Percentiles rank a stretch among this genome's conserved stretches.
Conservation (phyloP, 352 stramenopile species). For the Globisporangium heterothallicum region DNA sequence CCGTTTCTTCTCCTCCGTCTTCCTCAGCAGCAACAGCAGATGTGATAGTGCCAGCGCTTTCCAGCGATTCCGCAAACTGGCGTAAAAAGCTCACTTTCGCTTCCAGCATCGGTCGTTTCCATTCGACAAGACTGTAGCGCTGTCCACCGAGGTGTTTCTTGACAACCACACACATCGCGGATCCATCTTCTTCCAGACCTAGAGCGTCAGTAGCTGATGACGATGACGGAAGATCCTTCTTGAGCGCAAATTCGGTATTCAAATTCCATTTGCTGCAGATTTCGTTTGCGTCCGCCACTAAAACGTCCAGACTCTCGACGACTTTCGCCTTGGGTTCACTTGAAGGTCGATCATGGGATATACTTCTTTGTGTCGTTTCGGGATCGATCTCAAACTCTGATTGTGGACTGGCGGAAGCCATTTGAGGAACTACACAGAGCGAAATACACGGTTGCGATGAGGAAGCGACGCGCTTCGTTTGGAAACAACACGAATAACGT, state of each 20-base stretch:
- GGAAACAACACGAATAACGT: slow-evolving; percentile 8
- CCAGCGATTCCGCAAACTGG: slow-evolving; percentile 36
- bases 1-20: slow-evolving; percentile 3
- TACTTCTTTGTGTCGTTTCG: background rate
- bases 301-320: slow-evolving; percentile 4
- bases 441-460: no score
- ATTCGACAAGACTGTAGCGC: slow-evolving; percentile 37
- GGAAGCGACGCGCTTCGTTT: background rate
- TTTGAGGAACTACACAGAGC: slow-evolving; percentile 3
- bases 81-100: slow-evolving; percentile 42
- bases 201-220: no score
- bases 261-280: slow-evolving; percentile 54
- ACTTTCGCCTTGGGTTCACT: background rate
- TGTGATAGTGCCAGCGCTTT: slow-evolving; percentile 21
- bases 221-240: no score
- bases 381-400: background rate
- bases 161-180: slow-evolving; percentile 24
- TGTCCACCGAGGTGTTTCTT: slow-evolving; percentile 43
- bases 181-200: background rate
- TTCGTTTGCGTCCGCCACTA: slow-evolving; percentile 53
- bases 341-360: background rate
- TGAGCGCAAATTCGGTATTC: slow-evolving; percentile 39
- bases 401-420: background rate
- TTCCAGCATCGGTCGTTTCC: slow-evolving; percentile 36
- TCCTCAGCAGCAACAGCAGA: background rate